Base-by-base conservation (phyloP, 768 basidiomycete species). In the Macrolepiota dolichaula region DNA sequence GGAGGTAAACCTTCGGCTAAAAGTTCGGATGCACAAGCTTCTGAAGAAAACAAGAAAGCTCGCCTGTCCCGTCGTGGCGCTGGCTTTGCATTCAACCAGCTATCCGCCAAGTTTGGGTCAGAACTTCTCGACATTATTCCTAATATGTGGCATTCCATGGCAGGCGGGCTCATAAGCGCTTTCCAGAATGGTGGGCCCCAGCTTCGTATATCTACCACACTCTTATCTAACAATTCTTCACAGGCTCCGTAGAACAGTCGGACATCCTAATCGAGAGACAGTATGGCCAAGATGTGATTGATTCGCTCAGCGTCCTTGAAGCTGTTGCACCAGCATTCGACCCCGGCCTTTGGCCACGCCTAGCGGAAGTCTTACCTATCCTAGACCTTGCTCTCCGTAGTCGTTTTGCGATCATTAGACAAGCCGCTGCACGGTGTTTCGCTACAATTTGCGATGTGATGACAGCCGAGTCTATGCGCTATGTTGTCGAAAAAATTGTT, bases 121-220 rank as follows among this genome's bases (percentile, higher is more conserved):
- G 75, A 74, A 13, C 76, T 98, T 32, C 76, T 98, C 37, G 82
- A 87, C 0, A 79, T 84, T 36, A 85, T 98, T n/a, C 96, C 97
- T 1, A 93, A 86, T 65, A 91, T 98, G 82, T 98, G 96, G 96
- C 87, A 90, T 52, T 94, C 91, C 4, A 93, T 97, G 86, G 87
- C 86, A 13, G 88, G 88, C 24, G 88, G 91, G 24, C 71, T 97
- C 38, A 66, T 89, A 49, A 84, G 82, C 56, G 83, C 87, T 24
- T 94, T 89, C 64, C 76, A 79, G 44, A 71, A 80, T 37, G 86
- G 94, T 94, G 71, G 47, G 85, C 68, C 44, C 46, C n/a, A n/a
- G 5, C 35, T 25, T 51, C 19, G 3, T 32, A 38, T 15, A 11
- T 19, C 24, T 25, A 9, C 7, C 6, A 35, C 19, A 10, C 42